A percentile compares a stretch with the other conserved stretches of the same genome.
Evolutionary conservation across 192 early-diverging fungal species (phyloP).

Genomic region (Linnemannia schmuckeri): DNA sequence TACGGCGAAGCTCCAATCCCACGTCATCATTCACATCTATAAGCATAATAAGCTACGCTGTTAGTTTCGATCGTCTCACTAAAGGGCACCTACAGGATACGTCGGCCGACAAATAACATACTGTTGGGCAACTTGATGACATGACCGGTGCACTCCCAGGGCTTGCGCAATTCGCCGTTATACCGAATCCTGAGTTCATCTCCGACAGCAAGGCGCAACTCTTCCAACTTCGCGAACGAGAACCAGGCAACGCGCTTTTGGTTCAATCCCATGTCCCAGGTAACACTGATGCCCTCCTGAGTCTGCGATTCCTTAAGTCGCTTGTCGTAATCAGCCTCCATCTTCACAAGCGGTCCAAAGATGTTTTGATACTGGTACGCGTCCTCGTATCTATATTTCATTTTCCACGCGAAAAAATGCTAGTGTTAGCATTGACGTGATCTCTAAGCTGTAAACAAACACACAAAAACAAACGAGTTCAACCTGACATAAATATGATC

Average conservation of each 20-base stretch:
- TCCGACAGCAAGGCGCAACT: constrained; percentile 92
- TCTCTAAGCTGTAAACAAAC: too few species aligned
- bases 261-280: constrained; percentile 99
- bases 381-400: constrained; percentile 85
- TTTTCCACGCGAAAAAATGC: background rate
- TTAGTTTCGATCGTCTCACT: background rate
- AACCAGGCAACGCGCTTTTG: constrained; percentile 94
- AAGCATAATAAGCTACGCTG: background rate
- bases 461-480: too few species aligned
- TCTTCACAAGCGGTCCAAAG: constrained; percentile 93
- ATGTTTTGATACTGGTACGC: constrained; percentile 98
- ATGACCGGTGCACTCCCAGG: constrained; percentile 92
- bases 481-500: background rate
- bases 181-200: constrained; percentile 94
- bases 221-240: constrained; percentile 93
- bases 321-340: constrained; percentile 95
- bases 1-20: constrained; percentile 85
- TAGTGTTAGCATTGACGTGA: background rate
- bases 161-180: constrained; percentile 83
- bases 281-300: constrained; percentile 92
- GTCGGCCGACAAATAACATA: constrained; percentile 49
- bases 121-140: constrained; percentile 97
- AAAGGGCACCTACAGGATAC: background rate
- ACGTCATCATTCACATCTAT: constrained; percentile 93
- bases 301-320: constrained; percentile 94